phyloP scores from a whole-genome alignment of 345 rosid genomes.

The Eucalyptus camaldulensis region DNA sequence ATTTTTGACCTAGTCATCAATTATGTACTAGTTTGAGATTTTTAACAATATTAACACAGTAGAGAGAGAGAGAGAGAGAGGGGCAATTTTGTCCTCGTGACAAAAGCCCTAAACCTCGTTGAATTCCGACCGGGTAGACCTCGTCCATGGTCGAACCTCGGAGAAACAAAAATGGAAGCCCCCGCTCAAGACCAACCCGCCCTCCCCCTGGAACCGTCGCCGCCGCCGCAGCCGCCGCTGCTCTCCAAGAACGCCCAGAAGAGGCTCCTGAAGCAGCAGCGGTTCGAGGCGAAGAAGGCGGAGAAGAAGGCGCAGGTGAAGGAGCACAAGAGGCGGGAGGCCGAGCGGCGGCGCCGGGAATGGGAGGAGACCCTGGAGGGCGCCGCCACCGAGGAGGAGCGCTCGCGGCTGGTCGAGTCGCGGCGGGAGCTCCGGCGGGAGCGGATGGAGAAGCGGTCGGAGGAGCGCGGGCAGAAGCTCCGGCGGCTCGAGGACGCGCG shows the following conservation, averaged over 20 bases:
- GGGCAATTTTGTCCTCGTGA: background rate
- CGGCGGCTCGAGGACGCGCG: conserved; percentile 49
- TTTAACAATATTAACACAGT: background rate
- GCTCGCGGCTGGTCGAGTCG: conserved; percentile 48
- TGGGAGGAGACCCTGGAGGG: conserved; percentile 46
- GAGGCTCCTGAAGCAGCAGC: conserved; percentile 70
- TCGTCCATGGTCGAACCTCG: background rate
- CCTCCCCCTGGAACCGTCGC: background rate
- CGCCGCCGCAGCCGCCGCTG: background rate
- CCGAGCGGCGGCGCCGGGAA: conserved; percentile 46
- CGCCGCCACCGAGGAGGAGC: conserved; percentile 50
- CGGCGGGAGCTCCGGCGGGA: conserved; percentile 51
- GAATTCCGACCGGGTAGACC: background rate
- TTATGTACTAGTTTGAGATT: background rate
- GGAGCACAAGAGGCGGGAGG: conserved; percentile 58
- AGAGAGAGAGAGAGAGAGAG: background rate
- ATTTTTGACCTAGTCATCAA: background rate
- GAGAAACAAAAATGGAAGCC: background rate
- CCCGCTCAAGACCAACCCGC: background rate
- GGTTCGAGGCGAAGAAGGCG: conserved; percentile 68
- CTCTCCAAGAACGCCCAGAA: conserved; percentile 77
- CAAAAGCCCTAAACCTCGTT: background rate
- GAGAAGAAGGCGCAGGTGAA: conserved; percentile 79
- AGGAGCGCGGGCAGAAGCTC: conserved; percentile 54
- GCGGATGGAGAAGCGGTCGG: conserved; percentile 65